Evolutionary conservation across 495 filamentous ascomycete species (phyloP).

Genomic region (Hypomontagnella monticulosa): DNA sequence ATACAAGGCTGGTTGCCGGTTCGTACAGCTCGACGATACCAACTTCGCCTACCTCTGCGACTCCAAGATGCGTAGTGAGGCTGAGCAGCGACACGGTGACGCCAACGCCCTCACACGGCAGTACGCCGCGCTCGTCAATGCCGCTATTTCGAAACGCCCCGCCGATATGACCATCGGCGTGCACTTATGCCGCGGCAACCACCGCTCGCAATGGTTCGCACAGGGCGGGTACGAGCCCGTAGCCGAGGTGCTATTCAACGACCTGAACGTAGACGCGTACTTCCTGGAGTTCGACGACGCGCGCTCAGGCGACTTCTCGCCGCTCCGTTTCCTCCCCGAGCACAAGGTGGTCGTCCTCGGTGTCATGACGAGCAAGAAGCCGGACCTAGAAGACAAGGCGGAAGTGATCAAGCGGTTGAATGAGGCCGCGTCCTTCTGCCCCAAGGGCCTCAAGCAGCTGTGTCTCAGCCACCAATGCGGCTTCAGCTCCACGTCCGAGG

Average conservation of each 20-base stretch:
- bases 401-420: constrained; percentile 66
- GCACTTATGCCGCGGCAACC: constrained; percentile 73
- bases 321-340: constrained; percentile 68
- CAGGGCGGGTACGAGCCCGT: constrained; percentile 75
- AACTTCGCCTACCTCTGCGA: constrained; percentile 75
- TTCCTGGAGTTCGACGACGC: constrained; percentile 76
- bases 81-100: constrained; percentile 66
- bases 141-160: constrained; percentile 63
- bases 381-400: constrained; percentile 69
- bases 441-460: constrained; percentile 66
- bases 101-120: constrained; percentile 65
- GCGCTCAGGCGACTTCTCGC: constrained; percentile 72
- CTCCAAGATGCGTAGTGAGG: constrained; percentile 68
- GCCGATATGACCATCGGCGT: constrained; percentile 71
- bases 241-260: constrained; percentile 70
- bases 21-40: constrained; percentile 73
- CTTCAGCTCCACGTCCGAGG: constrained; percentile 71
- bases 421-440: constrained; percentile 68
- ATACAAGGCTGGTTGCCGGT: constrained; percentile 69
- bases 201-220: constrained; percentile 66
- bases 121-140: constrained; percentile 72
- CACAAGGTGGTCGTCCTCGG: constrained; percentile 73
- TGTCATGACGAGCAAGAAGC: constrained; percentile 72
- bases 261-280: constrained; percentile 71
- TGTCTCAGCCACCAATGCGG: constrained; percentile 75